phyloP scores from a whole-genome alignment of 345 rosid species.

The Eucalyptus tenuipes region DNA sequence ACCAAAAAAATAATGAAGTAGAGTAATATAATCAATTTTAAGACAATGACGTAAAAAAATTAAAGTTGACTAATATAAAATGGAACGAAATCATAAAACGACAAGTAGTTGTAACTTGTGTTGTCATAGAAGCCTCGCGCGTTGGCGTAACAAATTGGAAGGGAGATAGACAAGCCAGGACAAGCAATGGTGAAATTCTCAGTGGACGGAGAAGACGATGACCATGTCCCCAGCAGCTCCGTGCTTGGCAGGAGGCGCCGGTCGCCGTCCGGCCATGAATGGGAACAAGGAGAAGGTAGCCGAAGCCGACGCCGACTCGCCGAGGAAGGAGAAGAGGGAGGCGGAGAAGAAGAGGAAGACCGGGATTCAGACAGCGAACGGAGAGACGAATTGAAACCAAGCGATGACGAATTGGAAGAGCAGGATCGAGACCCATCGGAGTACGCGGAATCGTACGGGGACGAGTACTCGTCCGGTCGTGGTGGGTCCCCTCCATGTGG shows the following conservation, averaged over 20 bases:
- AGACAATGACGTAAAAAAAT: not conserved
- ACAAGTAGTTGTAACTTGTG: not conserved
- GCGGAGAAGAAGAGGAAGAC: not conserved
- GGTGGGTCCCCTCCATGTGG: not conserved
- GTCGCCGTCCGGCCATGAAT: not conserved
- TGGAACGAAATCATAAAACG: not conserved
- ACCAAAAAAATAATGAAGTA: not conserved
- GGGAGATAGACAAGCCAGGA: not conserved
- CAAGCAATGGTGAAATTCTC: not conserved
- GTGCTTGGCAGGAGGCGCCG: not conserved
- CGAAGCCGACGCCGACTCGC: not conserved
- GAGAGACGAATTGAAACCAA: not conserved
- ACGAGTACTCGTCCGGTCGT: not conserved
- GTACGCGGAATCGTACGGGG: fast-evolving
- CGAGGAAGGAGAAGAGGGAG: not conserved
- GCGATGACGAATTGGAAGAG: not conserved
- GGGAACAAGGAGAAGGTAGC: not conserved
- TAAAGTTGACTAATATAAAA: not conserved
- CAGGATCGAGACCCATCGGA: not conserved
- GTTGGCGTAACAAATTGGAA: not conserved
- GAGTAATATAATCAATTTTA: not conserved
- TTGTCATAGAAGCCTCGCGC: not conserved
- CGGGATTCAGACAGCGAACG: not conserved
- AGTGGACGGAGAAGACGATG: not conserved
- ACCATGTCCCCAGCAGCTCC: not conserved